Evolutionary conservation across 768 basidiomycete species (phyloP).

Genomic region (Pleurotus platypus): DNA sequence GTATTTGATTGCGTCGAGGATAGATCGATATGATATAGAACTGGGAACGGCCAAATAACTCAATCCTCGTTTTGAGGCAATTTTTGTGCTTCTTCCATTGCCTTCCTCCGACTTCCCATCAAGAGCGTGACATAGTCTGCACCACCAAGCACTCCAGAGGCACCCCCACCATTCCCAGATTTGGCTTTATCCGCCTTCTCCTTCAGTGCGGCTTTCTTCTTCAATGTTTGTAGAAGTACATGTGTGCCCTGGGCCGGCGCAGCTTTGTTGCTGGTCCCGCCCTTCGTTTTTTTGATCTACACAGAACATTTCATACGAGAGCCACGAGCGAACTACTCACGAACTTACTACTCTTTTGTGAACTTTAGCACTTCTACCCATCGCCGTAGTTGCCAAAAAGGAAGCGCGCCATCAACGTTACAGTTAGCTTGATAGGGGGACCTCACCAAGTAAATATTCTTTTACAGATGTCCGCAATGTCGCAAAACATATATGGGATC

Average conservation of each 20-base stretch:
- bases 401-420: too few species aligned
- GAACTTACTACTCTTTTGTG: slow-evolving; percentile 55
- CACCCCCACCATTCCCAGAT: slow-evolving; percentile 13
- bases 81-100: slow-evolving; percentile 62
- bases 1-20: too few species aligned
- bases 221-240: slow-evolving; percentile 36
- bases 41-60: not conserved
- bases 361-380: slow-evolving; percentile 67
- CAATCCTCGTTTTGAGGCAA: slow-evolving; percentile 34
- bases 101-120: slow-evolving; percentile 69
- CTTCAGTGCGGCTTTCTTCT: slow-evolving; percentile 50
- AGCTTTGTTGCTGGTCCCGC: slow-evolving; percentile 14
- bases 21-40: too few species aligned
- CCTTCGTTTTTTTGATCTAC: slow-evolving; percentile 37
- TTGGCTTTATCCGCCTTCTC: slow-evolving; percentile 27
- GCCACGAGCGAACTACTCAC: too few species aligned
- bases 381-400: slow-evolving; percentile 17
- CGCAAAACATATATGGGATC: too few species aligned
- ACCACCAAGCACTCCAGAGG: slow-evolving; percentile 53
- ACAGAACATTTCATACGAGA: not conserved
- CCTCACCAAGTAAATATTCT: too few species aligned
- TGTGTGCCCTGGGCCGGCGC: slow-evolving; percentile 20
- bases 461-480: too few species aligned
- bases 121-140: slow-evolving; percentile 75
- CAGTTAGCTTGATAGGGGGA: too few species aligned